Percentiles rank a stretch among this genome's conserved stretches.
Conservation (phyloP, 805 yeast genomes). For the Sporopachydermia lactativora region DNA sequence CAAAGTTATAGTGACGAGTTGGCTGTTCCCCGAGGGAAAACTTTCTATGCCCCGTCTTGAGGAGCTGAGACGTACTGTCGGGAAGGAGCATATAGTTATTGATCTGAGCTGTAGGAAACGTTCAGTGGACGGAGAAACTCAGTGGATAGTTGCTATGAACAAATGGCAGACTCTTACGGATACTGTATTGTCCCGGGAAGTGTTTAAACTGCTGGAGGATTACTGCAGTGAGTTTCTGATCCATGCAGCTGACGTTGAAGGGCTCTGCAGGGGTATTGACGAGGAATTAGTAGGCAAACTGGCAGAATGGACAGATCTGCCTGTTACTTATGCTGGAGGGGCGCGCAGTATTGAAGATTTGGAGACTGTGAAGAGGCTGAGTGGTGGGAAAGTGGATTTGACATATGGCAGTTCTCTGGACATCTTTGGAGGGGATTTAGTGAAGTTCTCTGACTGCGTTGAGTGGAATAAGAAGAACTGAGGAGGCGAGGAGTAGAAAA, state of each 20-base stretch:
- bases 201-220: slow-evolving; percentile 37
- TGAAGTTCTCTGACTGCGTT: slow-evolving; percentile 62
- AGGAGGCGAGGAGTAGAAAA: too few species aligned
- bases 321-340: slow-evolving; percentile 94
- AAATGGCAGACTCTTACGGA: slow-evolving; percentile 90
- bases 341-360: slow-evolving; percentile 67
- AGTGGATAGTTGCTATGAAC: slow-evolving; percentile 96
- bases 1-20: slow-evolving; percentile 85
- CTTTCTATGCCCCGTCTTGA: slow-evolving; percentile 38
- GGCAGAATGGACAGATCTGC: slow-evolving; percentile 67
- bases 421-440: slow-evolving; percentile 83
- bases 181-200: slow-evolving; percentile 36
- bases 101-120: slow-evolving; percentile 72
- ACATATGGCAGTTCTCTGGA: slow-evolving; percentile 91
- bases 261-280: slow-evolving; percentile 88
- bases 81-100: slow-evolving; percentile 56
- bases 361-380: slow-evolving; percentile 45
- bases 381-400: slow-evolving; percentile 75
- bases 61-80: slow-evolving; percentile 38
- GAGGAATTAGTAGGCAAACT: slow-evolving; percentile 54
- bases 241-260: slow-evolving; percentile 99
- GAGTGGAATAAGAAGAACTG: slow-evolving; percentile 56
- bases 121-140: slow-evolving; percentile 14
- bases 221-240: slow-evolving; percentile 81
- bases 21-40: slow-evolving; percentile 61